Evolutionary conservation across 192 early-diverging fungal species (phyloP).

Genomic region (Entophlyctis luteolus): DNA sequence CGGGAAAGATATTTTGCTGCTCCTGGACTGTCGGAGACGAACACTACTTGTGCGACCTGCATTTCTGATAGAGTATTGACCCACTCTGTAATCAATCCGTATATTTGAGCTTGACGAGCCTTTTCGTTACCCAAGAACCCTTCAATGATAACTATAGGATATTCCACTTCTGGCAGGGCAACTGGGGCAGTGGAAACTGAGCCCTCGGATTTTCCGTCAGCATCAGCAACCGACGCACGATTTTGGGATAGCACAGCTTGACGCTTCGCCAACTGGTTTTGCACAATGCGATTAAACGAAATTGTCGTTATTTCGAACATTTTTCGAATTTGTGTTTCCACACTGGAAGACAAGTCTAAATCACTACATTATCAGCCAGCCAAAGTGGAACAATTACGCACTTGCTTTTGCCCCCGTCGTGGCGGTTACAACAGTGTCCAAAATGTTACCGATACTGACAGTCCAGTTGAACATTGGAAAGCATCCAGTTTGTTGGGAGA

Average conservation of each 20-base stretch:
- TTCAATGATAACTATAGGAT: conserved; percentile 89
- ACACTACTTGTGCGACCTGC: conserved; percentile 84
- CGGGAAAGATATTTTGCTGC: conserved; percentile 53
- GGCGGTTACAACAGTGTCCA: conserved; percentile 81
- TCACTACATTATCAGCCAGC: too few relatives aligned
- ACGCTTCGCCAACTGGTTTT: conserved; percentile 31
- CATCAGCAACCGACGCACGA: too few relatives aligned
- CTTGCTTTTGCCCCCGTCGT: conserved; percentile 85
- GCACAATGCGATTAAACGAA: conserved; percentile 62
- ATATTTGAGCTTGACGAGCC: conserved; percentile 55
- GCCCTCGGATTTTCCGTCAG: too few relatives aligned
- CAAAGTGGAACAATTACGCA: too few relatives aligned
- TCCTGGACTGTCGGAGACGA: conserved; percentile 68
- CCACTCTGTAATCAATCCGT: conserved; percentile 79
- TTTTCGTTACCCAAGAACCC: conserved; percentile 76
- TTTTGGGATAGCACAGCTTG: too few relatives aligned
- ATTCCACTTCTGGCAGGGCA: conserved; percentile 44
- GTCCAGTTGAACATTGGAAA: conserved; percentile 83
- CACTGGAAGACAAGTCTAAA: conserved; percentile 73
- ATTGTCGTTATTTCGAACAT: conserved; percentile 80
- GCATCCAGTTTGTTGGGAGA: conserved; percentile 86
- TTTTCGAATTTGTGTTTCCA: conserved; percentile 75
- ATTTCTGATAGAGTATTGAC: conserved; percentile 72
- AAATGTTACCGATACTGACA: conserved; percentile 56
- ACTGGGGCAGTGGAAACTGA: neutral